Evolutionary conservation across 768 basidiomycete genomes (phyloP).

Genomic region (Suillus bovinus): DNA sequence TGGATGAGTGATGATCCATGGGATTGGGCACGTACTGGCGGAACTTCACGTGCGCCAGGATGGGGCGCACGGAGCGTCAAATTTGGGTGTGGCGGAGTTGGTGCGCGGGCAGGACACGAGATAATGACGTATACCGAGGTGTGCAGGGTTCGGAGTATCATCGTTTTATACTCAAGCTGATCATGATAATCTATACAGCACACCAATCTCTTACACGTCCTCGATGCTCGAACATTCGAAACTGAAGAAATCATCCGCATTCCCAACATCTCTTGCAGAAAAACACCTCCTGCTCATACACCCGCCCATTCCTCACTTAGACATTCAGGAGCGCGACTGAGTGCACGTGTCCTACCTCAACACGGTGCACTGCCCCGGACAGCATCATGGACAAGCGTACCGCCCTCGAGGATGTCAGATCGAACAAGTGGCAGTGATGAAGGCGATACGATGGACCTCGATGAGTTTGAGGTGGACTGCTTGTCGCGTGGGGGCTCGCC

Average conservation of each 20-base stretch:
- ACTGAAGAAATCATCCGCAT: slow-evolving; percentile 62
- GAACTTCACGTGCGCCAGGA: slow-evolving; percentile 60
- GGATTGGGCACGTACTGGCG: slow-evolving; percentile 69
- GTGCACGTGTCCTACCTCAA: slow-evolving; percentile 27
- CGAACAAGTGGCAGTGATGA: slow-evolving; percentile 34
- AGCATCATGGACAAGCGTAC: slow-evolving; percentile 17
- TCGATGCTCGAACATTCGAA: slow-evolving; percentile 88
- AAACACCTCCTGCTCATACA: slow-evolving; percentile 11
- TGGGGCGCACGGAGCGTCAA: slow-evolving; percentile 89
- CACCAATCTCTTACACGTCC: slow-evolving; percentile 75
- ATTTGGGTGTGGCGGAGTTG: slow-evolving; percentile 64
- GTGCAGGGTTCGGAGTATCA: slow-evolving; percentile 18
- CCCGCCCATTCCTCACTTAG: slow-evolving; percentile 15
- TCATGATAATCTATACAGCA: slow-evolving; percentile 50
- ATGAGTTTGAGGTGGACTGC: slow-evolving; percentile 54
- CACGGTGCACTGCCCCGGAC: slow-evolving; percentile 18
- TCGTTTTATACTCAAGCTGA: not conserved
- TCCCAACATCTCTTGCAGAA: slow-evolving; percentile 15
- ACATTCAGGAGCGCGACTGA: slow-evolving; percentile 33
- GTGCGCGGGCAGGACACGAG: slow-evolving; percentile 57
- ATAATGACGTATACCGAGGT: slow-evolving; percentile 92
- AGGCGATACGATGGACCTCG: slow-evolving; percentile 49
- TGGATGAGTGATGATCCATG: slow-evolving; percentile 65
- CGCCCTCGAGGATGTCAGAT: slow-evolving; percentile 17
- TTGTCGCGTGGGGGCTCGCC: slow-evolving; percentile 52